Conservation (phyloP, 2,329 filamentous ascomycete species). For the Cordyceps fumosorosea region DNA sequence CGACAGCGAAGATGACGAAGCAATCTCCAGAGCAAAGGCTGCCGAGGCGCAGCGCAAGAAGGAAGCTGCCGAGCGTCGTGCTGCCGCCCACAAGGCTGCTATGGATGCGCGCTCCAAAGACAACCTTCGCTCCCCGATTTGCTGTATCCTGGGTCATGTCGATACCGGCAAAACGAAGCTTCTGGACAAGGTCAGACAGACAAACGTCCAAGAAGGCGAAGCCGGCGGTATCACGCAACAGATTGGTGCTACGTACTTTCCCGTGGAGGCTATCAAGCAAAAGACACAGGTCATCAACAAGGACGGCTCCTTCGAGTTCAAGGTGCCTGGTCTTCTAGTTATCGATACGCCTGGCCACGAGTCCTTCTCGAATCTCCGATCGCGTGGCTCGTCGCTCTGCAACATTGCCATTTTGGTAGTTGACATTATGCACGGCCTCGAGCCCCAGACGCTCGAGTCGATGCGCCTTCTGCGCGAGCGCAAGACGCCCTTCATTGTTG, state of each 20-base stretch:
- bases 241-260: conserved; percentile 99
- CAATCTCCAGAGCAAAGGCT: conserved; percentile 63
- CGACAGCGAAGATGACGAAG: conserved; percentile 62
- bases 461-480: conserved; percentile 89
- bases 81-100: conserved; percentile 86
- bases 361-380: conserved; percentile 97
- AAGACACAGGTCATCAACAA: conserved; percentile 93
- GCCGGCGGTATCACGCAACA: conserved; percentile 99
- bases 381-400: conserved; percentile 93
- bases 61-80: conserved; percentile 80
- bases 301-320: conserved; percentile 88
- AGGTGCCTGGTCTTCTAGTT: conserved; percentile 90
- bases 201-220: conserved; percentile 97
- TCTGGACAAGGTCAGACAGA: conserved; percentile 95
- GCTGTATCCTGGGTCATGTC: conserved; percentile 99
- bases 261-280: conserved; percentile 81
- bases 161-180: conserved; percentile 99
- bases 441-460: conserved; percentile 94
- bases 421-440: conserved; percentile 99
- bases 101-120: conserved; percentile 87
- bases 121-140: conserved; percentile 93
- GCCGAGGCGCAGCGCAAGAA: conserved; percentile 75
- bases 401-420: conserved; percentile 99
- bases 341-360: conserved; percentile 99
- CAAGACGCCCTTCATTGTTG: conserved; percentile 97